Evolutionary conservation across 73 alveolate genomes (phyloP).

Genomic region (Strombidium stylifer): DNA sequence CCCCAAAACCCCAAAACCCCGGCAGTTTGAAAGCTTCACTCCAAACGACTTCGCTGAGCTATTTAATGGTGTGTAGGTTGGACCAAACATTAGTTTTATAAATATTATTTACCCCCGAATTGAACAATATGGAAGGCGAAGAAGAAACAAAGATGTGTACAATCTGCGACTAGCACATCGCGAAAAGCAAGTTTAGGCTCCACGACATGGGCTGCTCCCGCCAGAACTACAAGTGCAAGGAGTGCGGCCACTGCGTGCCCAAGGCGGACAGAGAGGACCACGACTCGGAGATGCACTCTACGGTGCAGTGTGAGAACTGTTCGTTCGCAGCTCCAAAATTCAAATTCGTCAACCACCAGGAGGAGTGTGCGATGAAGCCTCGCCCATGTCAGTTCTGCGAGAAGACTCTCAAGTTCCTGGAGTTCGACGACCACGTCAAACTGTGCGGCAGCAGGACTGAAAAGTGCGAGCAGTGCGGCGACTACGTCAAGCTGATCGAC

Average conservation of each 20-base stretch:
- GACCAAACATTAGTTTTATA: too few species aligned
- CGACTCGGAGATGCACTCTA: slow-evolving; percentile 43
- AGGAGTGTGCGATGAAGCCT: slow-evolving; percentile 30
- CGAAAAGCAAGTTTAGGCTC: slow-evolving; percentile 23
- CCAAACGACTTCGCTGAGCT: too few species aligned
- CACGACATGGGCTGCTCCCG: slow-evolving; percentile 50
- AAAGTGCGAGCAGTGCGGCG: slow-evolving; percentile 30
- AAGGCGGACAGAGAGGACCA: slow-evolving; percentile 56
- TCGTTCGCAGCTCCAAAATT: slow-evolving; percentile 6
- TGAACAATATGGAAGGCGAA: neutral
- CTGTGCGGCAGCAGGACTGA: slow-evolving; percentile 48
- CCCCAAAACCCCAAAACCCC: too few species aligned
- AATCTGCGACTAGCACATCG: slow-evolving; percentile 26
- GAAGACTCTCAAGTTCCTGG: slow-evolving; percentile 7
- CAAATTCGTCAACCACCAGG: slow-evolving; percentile 31
- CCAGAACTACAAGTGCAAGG: slow-evolving; percentile 12
- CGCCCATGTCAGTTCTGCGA: slow-evolving; percentile 48
- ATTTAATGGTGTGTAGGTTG: too few species aligned
- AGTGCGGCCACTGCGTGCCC: slow-evolving; percentile 48
- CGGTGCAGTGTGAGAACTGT: slow-evolving; percentile 41
- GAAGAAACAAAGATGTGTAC: slow-evolving; percentile 33
- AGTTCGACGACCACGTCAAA: slow-evolving; percentile 21
- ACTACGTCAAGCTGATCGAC: slow-evolving; percentile 38
- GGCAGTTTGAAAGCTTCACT: too few species aligned
- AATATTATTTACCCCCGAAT: too few species aligned